Evolutionary conservation across 2,329 filamentous ascomycete genomes (phyloP), one percentile per base, ranked within the genome.

Genomic region (Ustilaginoidea virens): DNA sequence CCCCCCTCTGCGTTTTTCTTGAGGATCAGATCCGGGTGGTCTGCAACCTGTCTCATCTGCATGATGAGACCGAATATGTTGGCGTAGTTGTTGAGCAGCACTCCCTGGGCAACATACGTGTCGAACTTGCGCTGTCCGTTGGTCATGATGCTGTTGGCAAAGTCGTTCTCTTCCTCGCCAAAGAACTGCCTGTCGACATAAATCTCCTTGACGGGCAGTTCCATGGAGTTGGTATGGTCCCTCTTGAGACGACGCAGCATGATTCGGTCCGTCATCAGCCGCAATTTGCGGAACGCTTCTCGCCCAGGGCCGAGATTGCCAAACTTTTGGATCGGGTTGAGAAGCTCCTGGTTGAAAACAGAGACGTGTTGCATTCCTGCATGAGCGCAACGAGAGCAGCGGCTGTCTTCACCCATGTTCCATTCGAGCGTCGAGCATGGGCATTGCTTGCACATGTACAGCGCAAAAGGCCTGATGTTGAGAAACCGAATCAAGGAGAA

Each of bases 21-120:
- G 36, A 96, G 56, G 27, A 98, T 80, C 20, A 98, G 56, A 55
- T 98, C 90, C 0, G 90, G 90, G 48, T 98, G 90, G 40, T 98
- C 90, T 6, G 90, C 85, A 16, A 94, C 82, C 57, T 98, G 90
- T 31, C 90, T 79, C 87, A 98, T 96, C 53, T 93, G 86, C 83
- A 96, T 96, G 47, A 98, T 94, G 31, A 98, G 67, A 47, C 86
- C 87, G 45, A 98, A 98, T 39, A 98, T 96, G 51, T 98, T 98
- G 58, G 90, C 90, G 42, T 96, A 96, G 49, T 94, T 93, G 62
- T 96, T 85, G 36, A 98, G 68, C 53, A 98, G 73, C 13, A 96
- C 87, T 58, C 85, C 86, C 38, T 85, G 81, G 12, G 83, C 79
- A 21, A 96, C 90, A 40, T 96, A 98, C 0, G 86, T 96, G 46